Percentiles rank a stretch among this genome's conserved stretches.
phyloP scores from a whole-genome alignment of 805 yeast genomes.

The Dipodascus albidus region DNA sequence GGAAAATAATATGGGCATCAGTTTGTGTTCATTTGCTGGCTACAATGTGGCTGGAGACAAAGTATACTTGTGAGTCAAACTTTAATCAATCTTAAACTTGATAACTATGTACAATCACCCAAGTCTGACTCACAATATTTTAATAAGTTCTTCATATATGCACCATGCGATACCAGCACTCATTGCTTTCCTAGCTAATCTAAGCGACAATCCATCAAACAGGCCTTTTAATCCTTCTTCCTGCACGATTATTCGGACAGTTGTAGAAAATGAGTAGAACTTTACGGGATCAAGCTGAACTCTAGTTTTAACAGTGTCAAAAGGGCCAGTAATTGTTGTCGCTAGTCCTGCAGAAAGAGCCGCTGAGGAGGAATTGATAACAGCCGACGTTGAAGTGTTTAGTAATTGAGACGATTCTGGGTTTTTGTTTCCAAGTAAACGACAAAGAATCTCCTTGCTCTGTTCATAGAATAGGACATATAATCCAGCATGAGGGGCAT shows the following conservation, averaged over 20 bases:
- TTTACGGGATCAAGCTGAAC: conserved; percentile 59
- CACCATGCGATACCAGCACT: conserved; percentile 98
- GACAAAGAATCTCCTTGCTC: conserved; percentile 47
- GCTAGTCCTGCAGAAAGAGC: conserved; percentile 66
- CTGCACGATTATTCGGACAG: conserved; percentile 29
- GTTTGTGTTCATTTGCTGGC: too few relatives aligned
- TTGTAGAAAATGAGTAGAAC: conserved; percentile 32
- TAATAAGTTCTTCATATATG: conserved; percentile 78
- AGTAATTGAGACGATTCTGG: conserved; percentile 9
- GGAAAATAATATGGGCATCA: too few relatives aligned
- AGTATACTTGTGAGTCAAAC: too few relatives aligned
- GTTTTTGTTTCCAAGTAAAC: conserved; percentile 20
- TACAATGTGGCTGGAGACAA: too few relatives aligned
- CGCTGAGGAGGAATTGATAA: conserved; percentile 68
- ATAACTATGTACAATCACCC: neutral
- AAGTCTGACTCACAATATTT: conserved; percentile 5
- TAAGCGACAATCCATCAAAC: conserved; percentile 73
- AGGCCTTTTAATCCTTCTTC: conserved; percentile 43
- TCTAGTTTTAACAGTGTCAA: conserved; percentile 86
- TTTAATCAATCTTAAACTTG: neutral
- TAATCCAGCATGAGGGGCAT: conserved; percentile 94
- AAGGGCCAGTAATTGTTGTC: conserved; percentile 85
- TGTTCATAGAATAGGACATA: conserved; percentile 80
- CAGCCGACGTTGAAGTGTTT: conserved; percentile 33
- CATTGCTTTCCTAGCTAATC: conserved; percentile 74